Evolutionary conservation across 257 asterid species (phyloP), one percentile per base, ranked within the genome.

Genomic region (Misopates orontium): DNA sequence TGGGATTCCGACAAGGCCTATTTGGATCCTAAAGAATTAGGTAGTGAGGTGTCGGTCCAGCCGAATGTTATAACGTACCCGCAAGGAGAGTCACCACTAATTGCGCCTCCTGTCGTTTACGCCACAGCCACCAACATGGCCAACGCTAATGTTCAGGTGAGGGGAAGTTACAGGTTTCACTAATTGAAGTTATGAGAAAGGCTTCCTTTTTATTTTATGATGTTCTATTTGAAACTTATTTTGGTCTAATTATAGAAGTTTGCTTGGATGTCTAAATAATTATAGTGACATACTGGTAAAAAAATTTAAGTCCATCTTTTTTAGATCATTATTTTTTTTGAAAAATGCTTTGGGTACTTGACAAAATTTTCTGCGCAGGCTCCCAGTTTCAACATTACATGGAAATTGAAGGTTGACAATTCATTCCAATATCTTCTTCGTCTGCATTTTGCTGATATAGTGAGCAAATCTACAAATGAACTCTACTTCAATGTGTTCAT

Each of bases 401-500:
- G 99, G 99, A 80, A 54, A 56, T 60, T 90, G 78, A 80, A 77
- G 15, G 67, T 90, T 4, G 97, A 88, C 63, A 40, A 76, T 4
- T 68, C 95, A 0, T 90, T 75, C 74, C 76, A 87, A 4, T 88
- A 94, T 56, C 85, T 94, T 10, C 52, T 94, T 16, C 95, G 99
- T 8, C 42, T 94, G 18, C 99, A 94, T 82, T 94, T 94, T 39
- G 84, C 88, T 13, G 96, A 94, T 49, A 90, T 90, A 6, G 90
- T 86, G 32, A 90, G 96, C 84, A 94, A 88, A 59, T 50, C 91
- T 0, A 67, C 71, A 0, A 88, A 94, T 36, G 99, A 90, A 45
- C 92, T 94, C 1, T 88, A 94, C 66, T 94, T 94, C 78, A 90
- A 88, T 51, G 95, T 88, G 20, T 94, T 83, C 77, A 76, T 94